Evolutionary conservation across 2,329 filamentous ascomycete species (phyloP).

Genomic region (Truncatella angustata): DNA sequence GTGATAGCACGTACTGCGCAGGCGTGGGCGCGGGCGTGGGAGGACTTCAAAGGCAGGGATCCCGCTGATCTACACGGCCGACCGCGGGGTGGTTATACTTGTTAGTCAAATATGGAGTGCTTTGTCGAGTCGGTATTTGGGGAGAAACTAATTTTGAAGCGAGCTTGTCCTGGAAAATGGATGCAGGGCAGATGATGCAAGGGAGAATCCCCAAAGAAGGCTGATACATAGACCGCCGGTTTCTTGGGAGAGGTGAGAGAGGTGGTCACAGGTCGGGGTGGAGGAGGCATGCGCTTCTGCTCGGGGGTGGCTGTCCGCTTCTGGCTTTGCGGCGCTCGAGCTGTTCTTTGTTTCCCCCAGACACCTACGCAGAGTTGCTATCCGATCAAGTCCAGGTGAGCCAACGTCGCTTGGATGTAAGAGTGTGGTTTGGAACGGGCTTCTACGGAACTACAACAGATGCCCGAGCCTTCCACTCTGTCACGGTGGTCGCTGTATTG

Average conservation of each 20-base stretch:
- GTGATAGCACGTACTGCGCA: not conserved
- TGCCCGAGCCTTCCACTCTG: not conserved
- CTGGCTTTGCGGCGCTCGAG: no score
- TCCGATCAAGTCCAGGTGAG: no score
- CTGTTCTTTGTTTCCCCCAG: no score
- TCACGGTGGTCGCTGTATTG: not conserved
- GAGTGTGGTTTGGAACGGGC: no score
- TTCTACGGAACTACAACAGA: no score
- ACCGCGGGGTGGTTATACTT: not conserved
- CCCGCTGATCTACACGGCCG: constrained; percentile 11
- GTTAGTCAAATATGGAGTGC: not conserved
- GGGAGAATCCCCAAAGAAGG: not conserved
- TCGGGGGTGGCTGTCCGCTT: no score
- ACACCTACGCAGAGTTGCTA: no score
- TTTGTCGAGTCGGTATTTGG: not conserved
- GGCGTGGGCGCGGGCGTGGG: not conserved
- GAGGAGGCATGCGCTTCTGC: not conserved
- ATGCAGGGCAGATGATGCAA: not conserved
- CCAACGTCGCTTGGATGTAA: no score
- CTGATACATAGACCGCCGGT: not conserved
- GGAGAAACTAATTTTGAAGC: not conserved
- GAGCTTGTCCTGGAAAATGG: not conserved
- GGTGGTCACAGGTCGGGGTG: not conserved
- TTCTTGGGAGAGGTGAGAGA: not conserved
- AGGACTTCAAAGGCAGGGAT: not conserved